These are phyloP conservation scores for Picea mariana DNA, from an alignment of 83 land plant genomes.

Conservation along the genomic window DNA sequence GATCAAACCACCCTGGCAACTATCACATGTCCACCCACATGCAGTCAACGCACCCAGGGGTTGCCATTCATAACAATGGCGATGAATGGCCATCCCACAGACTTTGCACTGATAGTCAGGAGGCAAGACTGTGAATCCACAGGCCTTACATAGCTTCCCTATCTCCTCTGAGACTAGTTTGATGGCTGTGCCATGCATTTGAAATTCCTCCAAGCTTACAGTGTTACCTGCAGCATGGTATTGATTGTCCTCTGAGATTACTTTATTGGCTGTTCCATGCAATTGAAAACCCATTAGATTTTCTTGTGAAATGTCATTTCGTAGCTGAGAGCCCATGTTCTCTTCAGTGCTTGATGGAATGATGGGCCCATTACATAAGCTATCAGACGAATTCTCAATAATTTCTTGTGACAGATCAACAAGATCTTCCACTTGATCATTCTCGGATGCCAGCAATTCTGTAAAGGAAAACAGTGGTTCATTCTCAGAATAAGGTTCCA, in stretches of 20 bases:
- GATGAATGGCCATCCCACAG: constrained; percentile 44
- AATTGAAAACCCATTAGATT: constrained; percentile 16
- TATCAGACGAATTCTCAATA: no score
- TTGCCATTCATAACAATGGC: constrained; percentile 47
- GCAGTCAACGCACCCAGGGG: constrained; percentile 11
- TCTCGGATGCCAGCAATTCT: constrained; percentile 60
- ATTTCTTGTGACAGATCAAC: not conserved
- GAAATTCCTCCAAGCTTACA: constrained; percentile 4
- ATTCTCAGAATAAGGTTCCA: constrained; percentile 8
- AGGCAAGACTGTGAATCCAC: constrained; percentile 25
- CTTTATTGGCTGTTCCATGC: not conserved
- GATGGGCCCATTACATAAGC: no score
- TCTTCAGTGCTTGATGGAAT: no score
- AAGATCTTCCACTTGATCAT: constrained; percentile 26
- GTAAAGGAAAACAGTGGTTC: constrained; percentile 41
- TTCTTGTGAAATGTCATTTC: not conserved
- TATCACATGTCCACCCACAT: constrained; percentile 48
- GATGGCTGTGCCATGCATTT: not conserved
- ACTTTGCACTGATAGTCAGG: constrained; percentile 43
- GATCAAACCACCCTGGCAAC: constrained; percentile 31
- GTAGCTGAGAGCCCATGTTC: not conserved
- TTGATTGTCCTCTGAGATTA: constrained; percentile 19
- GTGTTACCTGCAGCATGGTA: not conserved
- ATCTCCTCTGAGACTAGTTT: not conserved
- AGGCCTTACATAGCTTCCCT: constrained; percentile 25